Conservation (phyloP, 1,139 yeast species). For the Candida glucosophila region DNA sequence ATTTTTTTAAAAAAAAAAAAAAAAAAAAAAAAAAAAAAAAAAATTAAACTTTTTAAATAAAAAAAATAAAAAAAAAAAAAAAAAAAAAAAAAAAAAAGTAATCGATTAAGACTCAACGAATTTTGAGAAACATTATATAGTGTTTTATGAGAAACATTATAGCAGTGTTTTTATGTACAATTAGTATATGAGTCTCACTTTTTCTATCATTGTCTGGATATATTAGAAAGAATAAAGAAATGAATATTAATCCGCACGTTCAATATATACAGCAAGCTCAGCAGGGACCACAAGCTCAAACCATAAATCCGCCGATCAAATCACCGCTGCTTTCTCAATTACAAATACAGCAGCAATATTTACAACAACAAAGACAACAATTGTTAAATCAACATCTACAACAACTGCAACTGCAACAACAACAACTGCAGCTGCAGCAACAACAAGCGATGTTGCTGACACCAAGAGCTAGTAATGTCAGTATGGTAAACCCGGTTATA, state of each 20-base stretch:
- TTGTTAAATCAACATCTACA: constrained; percentile 36
- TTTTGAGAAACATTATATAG: too few relatives aligned
- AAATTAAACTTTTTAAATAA: too few relatives aligned
- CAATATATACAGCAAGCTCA: constrained; percentile 34
- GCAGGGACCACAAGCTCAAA: constrained; percentile 14
- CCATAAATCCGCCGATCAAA: constrained; percentile 15
- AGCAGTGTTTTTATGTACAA: too few relatives aligned
- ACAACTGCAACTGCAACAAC: constrained; percentile 27
- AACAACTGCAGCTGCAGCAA: constrained; percentile 20
- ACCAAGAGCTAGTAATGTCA: constrained; percentile 11
- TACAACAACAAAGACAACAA: constrained; percentile 11
- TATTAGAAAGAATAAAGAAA: constrained; percentile 3
- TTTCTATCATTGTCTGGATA: too few relatives aligned
- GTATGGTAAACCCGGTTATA: constrained; percentile 25
- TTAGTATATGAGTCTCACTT: too few relatives aligned
- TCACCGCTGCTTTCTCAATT: constrained; percentile 34
- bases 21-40: too few relatives aligned
- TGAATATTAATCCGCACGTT: constrained; percentile 37
- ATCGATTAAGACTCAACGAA: too few relatives aligned
- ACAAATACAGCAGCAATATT: constrained; percentile 25
- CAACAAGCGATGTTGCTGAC: constrained; percentile 16
- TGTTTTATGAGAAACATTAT: too few relatives aligned
- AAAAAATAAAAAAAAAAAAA: too few relatives aligned
- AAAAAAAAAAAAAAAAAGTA: too few relatives aligned
- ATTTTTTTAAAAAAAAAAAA: too few relatives aligned